Evolutionary conservation across 2,329 filamentous ascomycete species (phyloP), one percentile per base, ranked within the genome.

Genomic region (Fusarium domesticum): DNA sequence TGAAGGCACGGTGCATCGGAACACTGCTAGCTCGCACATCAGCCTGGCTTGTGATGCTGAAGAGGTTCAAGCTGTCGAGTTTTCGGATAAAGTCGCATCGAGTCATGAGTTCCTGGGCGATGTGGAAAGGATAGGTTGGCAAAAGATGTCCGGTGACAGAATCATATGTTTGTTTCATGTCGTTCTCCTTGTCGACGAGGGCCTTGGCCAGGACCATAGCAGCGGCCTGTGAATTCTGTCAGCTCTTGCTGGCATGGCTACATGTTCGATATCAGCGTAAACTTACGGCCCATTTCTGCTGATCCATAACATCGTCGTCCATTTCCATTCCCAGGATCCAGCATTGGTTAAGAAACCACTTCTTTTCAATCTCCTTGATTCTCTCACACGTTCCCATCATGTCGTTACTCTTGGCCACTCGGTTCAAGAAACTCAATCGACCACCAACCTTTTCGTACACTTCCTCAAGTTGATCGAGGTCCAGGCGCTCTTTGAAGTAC

Each of bases 271-370:
- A 18, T 23, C 3, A 30, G 32, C 12, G 6, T 45, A 31, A 23
- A 79, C 84, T 70, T 73, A 89, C 86, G 35, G 91, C 89, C 75
- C 89, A 96, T 66, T 97, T 96, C 64, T 97, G 90, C 67, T 96
- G 88, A 62, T 96, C 89, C 85, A 97, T 97, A 56, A 96, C 93
- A 63, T 98, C 93, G 67, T 97, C 93, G 57, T 97, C 93, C 85
- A 88, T 87, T 50, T 85, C 83, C 39, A 70, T 70, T 10, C 85
- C 85, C 4, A 89, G 74, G 47, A 88, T 85, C 76, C 84, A 86
- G 68, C 84, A 88, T 62, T 85, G 82, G 66, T 86, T 87, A 7
- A 88, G 70, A 53, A 89, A 85, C 84, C 85, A 89, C n/a, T 77
- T 83, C 69, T 85, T 86, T 63, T 89, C 85, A 37, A 75, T 76